Evolutionary conservation across 2,329 filamentous ascomycete species (phyloP).

Genomic region (Calonectria ilicicola): DNA sequence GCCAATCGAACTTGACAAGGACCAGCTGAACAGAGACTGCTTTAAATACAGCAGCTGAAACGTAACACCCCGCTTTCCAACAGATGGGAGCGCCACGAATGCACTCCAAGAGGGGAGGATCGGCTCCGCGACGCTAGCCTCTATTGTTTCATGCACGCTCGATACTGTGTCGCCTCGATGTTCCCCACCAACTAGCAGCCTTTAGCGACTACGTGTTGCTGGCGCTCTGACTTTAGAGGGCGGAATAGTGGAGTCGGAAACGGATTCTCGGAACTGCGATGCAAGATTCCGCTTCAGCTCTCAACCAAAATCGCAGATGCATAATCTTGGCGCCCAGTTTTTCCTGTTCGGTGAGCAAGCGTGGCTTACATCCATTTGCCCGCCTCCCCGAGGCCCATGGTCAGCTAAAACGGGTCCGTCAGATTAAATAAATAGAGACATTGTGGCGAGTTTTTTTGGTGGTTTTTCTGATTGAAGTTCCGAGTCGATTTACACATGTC

Average conservation of each 20-base stretch:
- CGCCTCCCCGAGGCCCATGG: background rate
- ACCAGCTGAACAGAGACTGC: background rate
- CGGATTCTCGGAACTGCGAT: background rate
- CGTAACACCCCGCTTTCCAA: background rate
- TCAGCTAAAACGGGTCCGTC: background rate
- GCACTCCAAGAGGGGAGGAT: background rate
- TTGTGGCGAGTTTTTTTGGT: background rate
- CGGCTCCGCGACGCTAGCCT: background rate
- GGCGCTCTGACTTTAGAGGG: background rate
- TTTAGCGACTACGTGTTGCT: background rate
- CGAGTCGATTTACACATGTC: background rate
- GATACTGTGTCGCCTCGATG: background rate
- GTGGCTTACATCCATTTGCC: background rate
- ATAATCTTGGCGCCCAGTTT: background rate
- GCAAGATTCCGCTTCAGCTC: background rate
- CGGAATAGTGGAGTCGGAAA: slow-evolving; percentile 2
- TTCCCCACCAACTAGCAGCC: background rate
- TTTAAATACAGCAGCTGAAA: background rate
- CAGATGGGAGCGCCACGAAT: background rate
- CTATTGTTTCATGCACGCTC: background rate
- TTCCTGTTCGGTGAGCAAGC: background rate
- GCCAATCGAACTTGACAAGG: background rate
- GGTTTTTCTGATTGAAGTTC: background rate
- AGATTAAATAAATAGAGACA: background rate
- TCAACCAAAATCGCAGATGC: background rate